Evolutionary conservation across 1,284 basidiomycete species (phyloP).

Genomic region (Ganoderma boninense): DNA sequence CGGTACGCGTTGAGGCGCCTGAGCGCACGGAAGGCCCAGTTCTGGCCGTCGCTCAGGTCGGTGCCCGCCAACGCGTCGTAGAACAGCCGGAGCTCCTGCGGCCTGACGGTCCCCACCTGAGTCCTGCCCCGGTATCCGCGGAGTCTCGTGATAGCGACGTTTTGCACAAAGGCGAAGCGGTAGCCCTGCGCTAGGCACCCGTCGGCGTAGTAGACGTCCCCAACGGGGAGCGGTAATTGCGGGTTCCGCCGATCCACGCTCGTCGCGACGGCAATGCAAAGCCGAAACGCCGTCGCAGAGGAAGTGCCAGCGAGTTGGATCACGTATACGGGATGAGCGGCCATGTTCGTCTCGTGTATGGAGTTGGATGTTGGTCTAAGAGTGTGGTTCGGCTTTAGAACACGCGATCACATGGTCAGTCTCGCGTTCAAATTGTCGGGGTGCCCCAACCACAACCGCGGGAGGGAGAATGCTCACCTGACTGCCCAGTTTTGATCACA

Average conservation of each 20-base stretch:
- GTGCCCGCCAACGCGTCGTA: constrained; percentile 8
- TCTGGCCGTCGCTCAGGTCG: constrained; percentile 14
- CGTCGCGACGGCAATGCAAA: background rate
- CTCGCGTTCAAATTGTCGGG: background rate
- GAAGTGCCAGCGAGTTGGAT: background rate
- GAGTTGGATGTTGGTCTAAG: background rate
- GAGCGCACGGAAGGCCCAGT: constrained; percentile 26
- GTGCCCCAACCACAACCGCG: background rate
- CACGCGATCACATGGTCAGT: background rate
- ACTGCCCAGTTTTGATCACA: background rate
- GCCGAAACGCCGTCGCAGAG: too few species aligned
- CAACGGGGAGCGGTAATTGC: constrained; percentile 2
- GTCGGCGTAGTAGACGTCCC: constrained; percentile 20
- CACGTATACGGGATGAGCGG: background rate
- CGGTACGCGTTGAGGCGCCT: constrained; percentile 23
- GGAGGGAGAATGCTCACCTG: constrained; percentile 3
- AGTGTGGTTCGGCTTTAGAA: background rate
- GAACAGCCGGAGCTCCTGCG: background rate
- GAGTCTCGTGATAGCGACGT: constrained; percentile 11
- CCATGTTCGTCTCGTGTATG: background rate
- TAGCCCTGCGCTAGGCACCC: constrained; percentile 20
- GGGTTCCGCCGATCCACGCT: background rate
- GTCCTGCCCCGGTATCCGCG: constrained; percentile 18
- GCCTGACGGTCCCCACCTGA: constrained; percentile 14
- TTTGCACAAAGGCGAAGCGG: background rate